Base-by-base conservation (phyloP, 2,329 filamentous ascomycete genomes). In the Cadophora sp. region DNA sequence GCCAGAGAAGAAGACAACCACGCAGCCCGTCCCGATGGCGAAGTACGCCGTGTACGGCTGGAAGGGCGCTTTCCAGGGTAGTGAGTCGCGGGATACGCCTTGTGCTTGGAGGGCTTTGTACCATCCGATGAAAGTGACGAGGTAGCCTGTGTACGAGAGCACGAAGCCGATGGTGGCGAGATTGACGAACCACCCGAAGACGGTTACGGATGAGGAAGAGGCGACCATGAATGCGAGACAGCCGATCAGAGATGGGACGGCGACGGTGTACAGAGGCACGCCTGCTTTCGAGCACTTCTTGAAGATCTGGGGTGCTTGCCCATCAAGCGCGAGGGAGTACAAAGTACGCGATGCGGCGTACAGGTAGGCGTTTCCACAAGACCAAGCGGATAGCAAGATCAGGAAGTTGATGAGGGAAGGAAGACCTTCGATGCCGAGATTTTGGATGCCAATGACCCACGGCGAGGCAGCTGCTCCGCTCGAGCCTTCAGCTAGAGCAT, bases 111-210 rank as follows among this genome's bases (percentile, higher is more conserved):
- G 55, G 13, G 62, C 62, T 13, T 53, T 43, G 62, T 65, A 53
- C 62, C 62, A 65, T 1, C 62, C 62, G 55, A 65, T 59, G 55
- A 65, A 65, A 5, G 62, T 65, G 6, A 65, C 55, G 13, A 65
- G 43, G 53, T 59, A 65, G 27, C 62, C 62, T n/a, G 62, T 59
- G 16, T 65, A 65, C 1, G 41, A 50, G 8, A 65, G 55, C 6
- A 65, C 62, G 36, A 65, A 65, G 36, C 62, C 62, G 62, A 65
- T 65, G 30, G 62, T 65, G n/a, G 62, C 62, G 27, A 65, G 53
- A 20, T 65, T 65, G 18, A 65, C 62, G 62, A 65, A 65, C 62
- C 62, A 65, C 5, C 62, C 62, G 30, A 65, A 65, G 14, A 65
- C 62, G 7, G 30, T 47, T 16, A 65, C 53, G 5, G 53, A 59